Evolutionary conservation across 306 rosid genomes (phyloP).

Genomic region (Cucumis hystrix): DNA sequence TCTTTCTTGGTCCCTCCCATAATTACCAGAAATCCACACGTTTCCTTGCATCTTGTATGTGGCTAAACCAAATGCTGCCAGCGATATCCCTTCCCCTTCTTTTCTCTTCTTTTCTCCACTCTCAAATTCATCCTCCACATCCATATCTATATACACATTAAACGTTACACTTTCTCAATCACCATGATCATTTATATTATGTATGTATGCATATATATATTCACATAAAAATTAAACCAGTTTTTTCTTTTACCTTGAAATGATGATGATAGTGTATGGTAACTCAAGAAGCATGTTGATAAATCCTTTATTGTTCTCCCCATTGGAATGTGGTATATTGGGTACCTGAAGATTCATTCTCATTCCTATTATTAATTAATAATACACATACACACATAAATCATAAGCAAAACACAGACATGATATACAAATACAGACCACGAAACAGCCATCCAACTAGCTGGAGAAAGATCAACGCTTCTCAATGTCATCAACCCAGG

Average conservation of each 20-base stretch:
- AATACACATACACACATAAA: neutral
- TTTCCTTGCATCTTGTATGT: constrained; percentile 91
- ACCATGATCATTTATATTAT: no score
- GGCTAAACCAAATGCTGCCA: constrained; percentile 85
- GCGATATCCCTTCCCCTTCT: constrained; percentile 46
- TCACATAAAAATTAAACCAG: neutral
- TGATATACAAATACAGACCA: constrained; percentile 37
- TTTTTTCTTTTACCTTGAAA: constrained; percentile 53
- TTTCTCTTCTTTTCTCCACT: constrained; percentile 32
- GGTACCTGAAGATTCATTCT: constrained; percentile 53
- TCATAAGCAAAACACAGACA: neutral
- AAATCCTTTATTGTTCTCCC: constrained; percentile 86
- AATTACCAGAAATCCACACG: constrained; percentile 68
- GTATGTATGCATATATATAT: no score
- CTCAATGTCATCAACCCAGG: constrained; percentile 84
- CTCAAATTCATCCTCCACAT: constrained; percentile 21
- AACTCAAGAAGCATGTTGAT: constrained; percentile 79
- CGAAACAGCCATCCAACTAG: constrained; percentile 96
- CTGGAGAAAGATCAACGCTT: constrained; percentile 95
- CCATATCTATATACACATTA: constrained; percentile 37
- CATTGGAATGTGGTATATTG: constrained; percentile 96
- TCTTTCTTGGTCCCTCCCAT: constrained; percentile 75
- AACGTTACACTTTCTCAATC: no score
- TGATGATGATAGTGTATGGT: constrained; percentile 95
- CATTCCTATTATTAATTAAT: no score